Evolutionary conservation across 2,329 filamentous ascomycete genomes (phyloP), one percentile per base, ranked within the genome.

Genomic region (Fusarium subglutinans): DNA sequence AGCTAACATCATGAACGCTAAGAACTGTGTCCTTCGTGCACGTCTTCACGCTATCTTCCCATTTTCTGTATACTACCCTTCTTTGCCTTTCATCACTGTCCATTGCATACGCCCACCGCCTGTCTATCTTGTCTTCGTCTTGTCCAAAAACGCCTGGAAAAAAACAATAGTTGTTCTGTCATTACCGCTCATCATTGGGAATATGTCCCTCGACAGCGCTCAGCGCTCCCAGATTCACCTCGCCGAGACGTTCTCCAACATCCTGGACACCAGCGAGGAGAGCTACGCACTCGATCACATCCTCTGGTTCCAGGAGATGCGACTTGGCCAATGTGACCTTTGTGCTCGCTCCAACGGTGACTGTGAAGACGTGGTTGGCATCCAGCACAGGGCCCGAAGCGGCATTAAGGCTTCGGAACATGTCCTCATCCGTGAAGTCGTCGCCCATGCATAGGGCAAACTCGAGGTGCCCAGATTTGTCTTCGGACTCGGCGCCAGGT

Each of bases 371-470:
- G 79, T 95, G 90, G 41, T 94, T 85, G 22, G 80, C 73, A 81
- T 83, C 83, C 72, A 79, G 88, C 82, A 83, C 91, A 80, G 79
- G 88, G 81, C 85, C 87, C 5, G 86, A 87, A 9, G 89, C 81
- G 2, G 84, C 86, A 77, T 91, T 91, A 50, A 98, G 88, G 20
- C 94, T 92, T 63, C 94, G 93, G 90, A 98, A 98, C 90, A 92
- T 91, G 92, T 97, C 96, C 88, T 99, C 96, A 80, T 99, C 96
- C 11, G 96, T 99, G 77, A 96, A 97, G 80, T 99, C 96, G 82
- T 99, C 96, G 47, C 96, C 96, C 70, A 95, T 85, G 82, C 96
- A 99, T 58, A 98, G 87, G 17, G 97, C 91, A 79, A 98, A 98
- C 76, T 96, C 94, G 1, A 95, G 89, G 60, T 89, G 88, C 57